phyloP scores from a whole-genome alignment of 2,329 filamentous ascomycete species.

The Pyricularia sp. region DNA sequence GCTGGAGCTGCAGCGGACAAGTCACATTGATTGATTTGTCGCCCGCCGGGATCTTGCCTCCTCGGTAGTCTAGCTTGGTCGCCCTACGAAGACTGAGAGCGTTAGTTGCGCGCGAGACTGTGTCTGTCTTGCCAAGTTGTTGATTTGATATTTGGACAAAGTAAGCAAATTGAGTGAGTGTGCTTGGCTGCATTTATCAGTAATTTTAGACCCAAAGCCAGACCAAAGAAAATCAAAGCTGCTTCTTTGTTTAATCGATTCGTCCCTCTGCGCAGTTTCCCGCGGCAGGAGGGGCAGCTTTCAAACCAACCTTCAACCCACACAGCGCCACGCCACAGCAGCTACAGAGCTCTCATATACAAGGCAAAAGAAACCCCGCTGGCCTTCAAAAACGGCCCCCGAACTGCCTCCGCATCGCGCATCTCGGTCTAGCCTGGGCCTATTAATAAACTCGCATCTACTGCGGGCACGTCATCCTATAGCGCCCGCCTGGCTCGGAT shows the following conservation, averaged over 20 bases:
- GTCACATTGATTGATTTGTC: background rate
- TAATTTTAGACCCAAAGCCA: background rate
- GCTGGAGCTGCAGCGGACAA: background rate
- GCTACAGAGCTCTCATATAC: background rate
- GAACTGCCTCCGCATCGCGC: background rate
- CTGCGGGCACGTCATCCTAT: constrained; percentile 5
- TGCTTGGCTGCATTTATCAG: background rate
- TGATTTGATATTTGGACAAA: background rate
- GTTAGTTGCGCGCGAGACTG: background rate
- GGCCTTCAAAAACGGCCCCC: background rate
- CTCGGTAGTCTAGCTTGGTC: background rate
- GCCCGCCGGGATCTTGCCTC: background rate
- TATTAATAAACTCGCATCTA: constrained; percentile 3
- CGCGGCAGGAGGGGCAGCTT: background rate
- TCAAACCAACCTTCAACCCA: background rate
- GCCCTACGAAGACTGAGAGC: too few relatives aligned
- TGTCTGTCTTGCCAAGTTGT: background rate
- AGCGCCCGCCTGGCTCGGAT: constrained; percentile 1
- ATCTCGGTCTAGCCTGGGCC: background rate
- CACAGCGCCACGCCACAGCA: background rate
- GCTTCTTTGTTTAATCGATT: background rate
- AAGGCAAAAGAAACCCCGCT: background rate
- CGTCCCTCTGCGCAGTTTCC: background rate
- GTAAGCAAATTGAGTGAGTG: background rate
- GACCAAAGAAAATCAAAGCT: background rate